phyloP scores from a whole-genome alignment of 1,139 yeast species.

The Magnusiomyces tetraspermus region DNA sequence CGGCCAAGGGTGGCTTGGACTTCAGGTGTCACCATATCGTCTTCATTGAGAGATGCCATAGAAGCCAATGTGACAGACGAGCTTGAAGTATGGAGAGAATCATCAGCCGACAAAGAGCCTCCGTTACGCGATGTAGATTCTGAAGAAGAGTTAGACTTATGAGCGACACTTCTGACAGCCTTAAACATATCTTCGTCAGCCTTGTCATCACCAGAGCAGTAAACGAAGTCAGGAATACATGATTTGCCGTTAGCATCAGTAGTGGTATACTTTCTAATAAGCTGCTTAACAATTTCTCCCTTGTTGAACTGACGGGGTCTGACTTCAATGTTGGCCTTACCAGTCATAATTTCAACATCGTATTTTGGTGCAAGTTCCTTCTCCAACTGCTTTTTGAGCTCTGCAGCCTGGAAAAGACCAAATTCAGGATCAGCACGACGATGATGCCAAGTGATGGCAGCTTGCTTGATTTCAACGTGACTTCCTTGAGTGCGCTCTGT shows the following conservation, averaged over 20 bases:
- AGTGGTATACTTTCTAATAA: conserved; percentile 35
- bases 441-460: conserved; percentile 97
- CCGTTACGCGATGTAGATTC: neutral
- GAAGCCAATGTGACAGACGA: neutral
- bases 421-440: conserved; percentile 89
- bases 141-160: conserved; percentile 7
- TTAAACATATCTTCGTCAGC: conserved; percentile 97
- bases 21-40: conserved; percentile 6
- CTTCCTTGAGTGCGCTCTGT: conserved; percentile 91
- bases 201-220: conserved; percentile 90
- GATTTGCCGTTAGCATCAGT: neutral
- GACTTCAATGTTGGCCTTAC: conserved; percentile 94
- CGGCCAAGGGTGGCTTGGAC: neutral
- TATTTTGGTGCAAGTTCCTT: conserved; percentile 52
- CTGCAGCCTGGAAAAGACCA: conserved; percentile 76
- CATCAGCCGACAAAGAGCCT: neutral
- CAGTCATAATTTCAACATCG: conserved; percentile 94
- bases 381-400: conserved; percentile 57
- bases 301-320: conserved; percentile 90
- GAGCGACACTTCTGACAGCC: conserved; percentile 41
- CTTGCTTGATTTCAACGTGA: conserved; percentile 76
- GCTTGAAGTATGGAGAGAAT: neutral
- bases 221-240: conserved; percentile 62
- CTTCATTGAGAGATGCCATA: neutral
- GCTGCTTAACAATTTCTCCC: conserved; percentile 85